A percentile compares a stretch with the other conserved stretches of the same genome.
Evolutionary conservation across 2,329 filamentous ascomycete genomes (phyloP).

Genomic region (Ceratocystis alfenasii): DNA sequence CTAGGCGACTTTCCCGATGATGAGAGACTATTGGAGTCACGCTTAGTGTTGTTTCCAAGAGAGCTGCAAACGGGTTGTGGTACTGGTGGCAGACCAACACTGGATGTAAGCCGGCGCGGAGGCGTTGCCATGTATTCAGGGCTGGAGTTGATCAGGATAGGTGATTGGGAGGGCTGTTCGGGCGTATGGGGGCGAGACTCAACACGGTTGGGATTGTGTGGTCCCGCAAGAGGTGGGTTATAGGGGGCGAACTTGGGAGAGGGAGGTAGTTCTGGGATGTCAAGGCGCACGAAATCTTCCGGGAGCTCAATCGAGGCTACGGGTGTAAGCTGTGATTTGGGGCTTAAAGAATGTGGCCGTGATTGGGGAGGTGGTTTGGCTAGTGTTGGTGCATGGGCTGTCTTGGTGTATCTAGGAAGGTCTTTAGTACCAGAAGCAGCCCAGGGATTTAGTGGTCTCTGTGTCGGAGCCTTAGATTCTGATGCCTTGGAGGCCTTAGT

Average conservation of each 20-base stretch:
- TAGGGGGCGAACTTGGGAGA: background rate
- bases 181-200: conserved; percentile 5
- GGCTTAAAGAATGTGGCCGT: background rate
- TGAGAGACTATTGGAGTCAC: background rate
- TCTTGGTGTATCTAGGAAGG: background rate
- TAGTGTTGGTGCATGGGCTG: conserved; percentile 1
- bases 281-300: background rate
- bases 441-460: conserved; percentile 15
- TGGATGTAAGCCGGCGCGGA: background rate
- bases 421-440: conserved; percentile 1
- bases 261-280: conserved; percentile 10
- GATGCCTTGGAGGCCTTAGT: background rate
- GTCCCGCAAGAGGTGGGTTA: background rate
- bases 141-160: conserved; percentile 13
- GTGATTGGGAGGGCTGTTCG: background rate
- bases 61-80: background rate
- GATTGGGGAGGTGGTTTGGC: background rate
- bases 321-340: background rate
- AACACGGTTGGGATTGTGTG: background rate
- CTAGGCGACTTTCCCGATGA: background rate
- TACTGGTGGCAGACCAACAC: background rate
- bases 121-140: background rate
- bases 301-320: background rate
- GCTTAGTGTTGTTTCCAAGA: background rate
- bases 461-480: background rate